These are phyloP conservation scores for Debaryomyces sp. DNA, from an alignment of 1,139 yeast species.

Conservation along the genomic window DNA sequence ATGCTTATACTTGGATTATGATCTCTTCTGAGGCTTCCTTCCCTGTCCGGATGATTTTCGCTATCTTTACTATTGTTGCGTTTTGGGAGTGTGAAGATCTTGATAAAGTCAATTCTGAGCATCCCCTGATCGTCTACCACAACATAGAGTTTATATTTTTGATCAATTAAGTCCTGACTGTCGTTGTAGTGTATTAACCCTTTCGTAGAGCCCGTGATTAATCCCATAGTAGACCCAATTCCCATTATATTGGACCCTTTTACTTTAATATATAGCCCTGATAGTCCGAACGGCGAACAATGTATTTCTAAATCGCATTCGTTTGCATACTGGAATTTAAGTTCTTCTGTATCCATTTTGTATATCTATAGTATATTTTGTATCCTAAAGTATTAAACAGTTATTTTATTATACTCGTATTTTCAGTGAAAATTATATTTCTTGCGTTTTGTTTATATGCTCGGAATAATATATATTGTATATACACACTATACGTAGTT, in stretches of 20 bases:
- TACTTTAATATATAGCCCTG: conserved; percentile 55
- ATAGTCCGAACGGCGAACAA: conserved; percentile 62
- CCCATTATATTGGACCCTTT: conserved; percentile 57
- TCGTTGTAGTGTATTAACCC: conserved; percentile 57
- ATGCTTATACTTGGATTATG: conserved; percentile 9
- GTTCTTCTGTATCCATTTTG: conserved; percentile 18
- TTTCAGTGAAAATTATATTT: neutral
- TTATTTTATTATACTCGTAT: neutral
- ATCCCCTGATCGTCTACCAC: conserved; percentile 51
- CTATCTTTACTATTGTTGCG: conserved; percentile 12
- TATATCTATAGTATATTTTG: too few species aligned
- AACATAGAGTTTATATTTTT: conserved; percentile 56
- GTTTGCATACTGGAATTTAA: conserved; percentile 49
- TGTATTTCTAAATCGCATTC: conserved; percentile 59
- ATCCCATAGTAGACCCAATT: conserved; percentile 61
- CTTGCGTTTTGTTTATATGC: neutral
- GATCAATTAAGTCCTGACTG: conserved; percentile 48
- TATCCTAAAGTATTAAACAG: neutral
- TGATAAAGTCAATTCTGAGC: conserved; percentile 56
- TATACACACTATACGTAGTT: neutral
- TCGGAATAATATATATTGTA: neutral
- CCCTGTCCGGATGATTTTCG: neutral
- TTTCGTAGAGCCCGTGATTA: conserved; percentile 54
- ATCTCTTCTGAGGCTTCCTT: conserved; percentile 3
- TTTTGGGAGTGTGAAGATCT: conserved; percentile 35